Base-by-base conservation (phyloP, 2,329 filamentous ascomycete genomes). In the Penicillium paneum region DNA sequence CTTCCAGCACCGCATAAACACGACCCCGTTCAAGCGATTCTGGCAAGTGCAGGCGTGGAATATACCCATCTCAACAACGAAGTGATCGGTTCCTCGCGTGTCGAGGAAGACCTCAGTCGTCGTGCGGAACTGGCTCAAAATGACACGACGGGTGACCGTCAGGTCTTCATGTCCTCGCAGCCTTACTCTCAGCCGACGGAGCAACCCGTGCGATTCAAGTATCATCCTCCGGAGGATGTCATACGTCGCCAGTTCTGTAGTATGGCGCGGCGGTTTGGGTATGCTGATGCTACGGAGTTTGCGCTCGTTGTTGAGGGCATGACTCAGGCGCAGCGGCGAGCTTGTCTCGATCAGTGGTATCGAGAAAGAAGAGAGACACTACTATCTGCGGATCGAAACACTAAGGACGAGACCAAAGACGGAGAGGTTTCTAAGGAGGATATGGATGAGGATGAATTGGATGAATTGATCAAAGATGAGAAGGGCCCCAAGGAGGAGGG, bases 11-110 rank as follows among this genome's bases (percentile, higher is more conserved):
- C 72, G 0, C 81, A 78, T 62, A 86, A 74, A 53, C 77, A 81
- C 43, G 90, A 97, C 65, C 87, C 90, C 0, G 82, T 97, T 31
- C 88, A 93, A 63, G 94, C 91, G 2, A 97, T 99, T 58, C 83
- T 99, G 1, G 85, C 90, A 3, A 85, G 87, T 8, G 91, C 90
- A 0, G 94, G 94, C 2, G 92, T 99, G 0, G 87, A 94, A 67
- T 99, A 99, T 71, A 96, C 91, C 0, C 94, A 99, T 68, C 89
- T 97, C 64, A 99, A 99, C 69, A 91, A 90, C 1, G 92, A 99
- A 73, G 92, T 99, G 13, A 84, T 99, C 53, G 94, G 94, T 11
- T 88, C 90, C 0, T 94, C 89, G n/a, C 90, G 88, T 63, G 83
- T 97, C n/a, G 94, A 99, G 74, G 88, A 89, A 59, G 84, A 87